Conservation (phyloP, 176 grass and related monocot genomes). For the Eremochloa ophiuroides region DNA sequence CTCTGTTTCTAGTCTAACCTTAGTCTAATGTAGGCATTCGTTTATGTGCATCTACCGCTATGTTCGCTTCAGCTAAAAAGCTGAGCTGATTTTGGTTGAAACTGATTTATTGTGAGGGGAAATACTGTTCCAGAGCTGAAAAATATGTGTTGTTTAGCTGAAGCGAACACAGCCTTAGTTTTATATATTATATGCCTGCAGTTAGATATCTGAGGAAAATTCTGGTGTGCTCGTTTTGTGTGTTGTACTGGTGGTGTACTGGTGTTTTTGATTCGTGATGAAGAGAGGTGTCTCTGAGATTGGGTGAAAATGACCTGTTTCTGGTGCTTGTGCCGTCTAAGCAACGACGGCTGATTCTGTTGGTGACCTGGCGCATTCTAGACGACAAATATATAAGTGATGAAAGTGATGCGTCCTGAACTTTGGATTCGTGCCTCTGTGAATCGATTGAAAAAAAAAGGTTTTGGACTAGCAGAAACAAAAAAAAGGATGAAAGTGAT, state of each 20-base stretch:
- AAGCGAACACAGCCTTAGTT: too few species aligned
- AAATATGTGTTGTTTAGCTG: too few species aligned
- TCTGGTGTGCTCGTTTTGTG: not conserved
- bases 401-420: slow-evolving; percentile 12
- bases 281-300: not conserved
- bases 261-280: not conserved
- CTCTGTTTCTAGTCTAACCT: slow-evolving; percentile 7
- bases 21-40: not conserved
- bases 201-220: too few species aligned
- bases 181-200: not conserved
- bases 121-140: too few species aligned
- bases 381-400: not conserved
- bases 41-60: not conserved
- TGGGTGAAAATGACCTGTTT: slow-evolving; percentile 25
- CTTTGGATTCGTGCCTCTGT: not conserved
- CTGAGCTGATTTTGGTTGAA: too few species aligned
- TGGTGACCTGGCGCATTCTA: not conserved
- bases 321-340: not conserved
- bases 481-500: not conserved
- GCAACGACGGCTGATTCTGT: not conserved
- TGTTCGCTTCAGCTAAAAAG: too few species aligned
- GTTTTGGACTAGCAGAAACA: not conserved
- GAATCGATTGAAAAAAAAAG: not conserved
- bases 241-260: not conserved
- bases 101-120: too few species aligned